phyloP scores from a whole-genome alignment of 2,329 filamentous ascomycete species.

The Pseudogymnoascus pannorum region DNA sequence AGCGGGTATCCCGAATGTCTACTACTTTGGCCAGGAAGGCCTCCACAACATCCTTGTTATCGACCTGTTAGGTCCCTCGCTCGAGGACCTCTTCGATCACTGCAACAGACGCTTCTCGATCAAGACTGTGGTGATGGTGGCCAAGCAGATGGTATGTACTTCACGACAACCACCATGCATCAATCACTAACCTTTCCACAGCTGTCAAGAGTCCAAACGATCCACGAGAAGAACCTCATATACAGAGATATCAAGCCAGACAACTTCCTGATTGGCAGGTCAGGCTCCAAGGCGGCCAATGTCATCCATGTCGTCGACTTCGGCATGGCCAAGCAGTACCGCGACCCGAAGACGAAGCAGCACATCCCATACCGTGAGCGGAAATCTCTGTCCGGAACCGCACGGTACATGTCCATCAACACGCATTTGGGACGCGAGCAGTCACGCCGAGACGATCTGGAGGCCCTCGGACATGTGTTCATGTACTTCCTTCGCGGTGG shows the following conservation, averaged over 20 bases:
- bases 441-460: constrained; percentile 89
- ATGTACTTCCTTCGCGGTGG: constrained; percentile 69
- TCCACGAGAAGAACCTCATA: constrained; percentile 98
- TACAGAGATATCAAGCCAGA: constrained; percentile 99
- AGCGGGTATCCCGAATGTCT: constrained; percentile 99
- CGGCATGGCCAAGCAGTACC: constrained; percentile 98
- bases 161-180: not conserved
- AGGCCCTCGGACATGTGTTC: constrained; percentile 72
- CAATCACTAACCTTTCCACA: constrained; percentile 28
- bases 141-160: constrained; percentile 82
- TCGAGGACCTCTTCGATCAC: constrained; percentile 96
- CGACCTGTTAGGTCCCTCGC: constrained; percentile 85
- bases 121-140: constrained; percentile 98
- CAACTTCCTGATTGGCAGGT: constrained; percentile 95
- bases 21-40: constrained; percentile 98
- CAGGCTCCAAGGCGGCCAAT: constrained; percentile 88
- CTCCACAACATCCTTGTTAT: constrained; percentile 99
- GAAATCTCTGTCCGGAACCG: constrained; percentile 93
- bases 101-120: constrained; percentile 91
- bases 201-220: constrained; percentile 84
- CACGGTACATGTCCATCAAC: constrained; percentile 99
- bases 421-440: constrained; percentile 95
- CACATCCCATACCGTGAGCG: constrained; percentile 96
- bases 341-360: constrained; percentile 97
- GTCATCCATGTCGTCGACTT: constrained; percentile 99